These are phyloP conservation scores for Nakazawaea ernobii DNA, from an alignment of 805 yeast species.

Conservation along the genomic window DNA sequence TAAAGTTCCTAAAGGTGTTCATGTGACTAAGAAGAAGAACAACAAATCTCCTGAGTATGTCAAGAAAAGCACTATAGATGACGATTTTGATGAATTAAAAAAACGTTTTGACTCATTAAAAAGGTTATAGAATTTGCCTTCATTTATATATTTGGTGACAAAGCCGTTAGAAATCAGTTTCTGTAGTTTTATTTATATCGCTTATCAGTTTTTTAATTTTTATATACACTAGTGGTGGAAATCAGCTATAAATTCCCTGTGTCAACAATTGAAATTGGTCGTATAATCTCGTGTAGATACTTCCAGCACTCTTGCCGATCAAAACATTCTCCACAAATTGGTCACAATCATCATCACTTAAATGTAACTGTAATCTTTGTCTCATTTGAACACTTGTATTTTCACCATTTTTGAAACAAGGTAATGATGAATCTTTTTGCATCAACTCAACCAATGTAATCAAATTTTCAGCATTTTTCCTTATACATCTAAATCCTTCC, in stretches of 20 bases:
- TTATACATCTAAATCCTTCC: constrained; percentile 65
- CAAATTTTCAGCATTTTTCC: constrained; percentile 69
- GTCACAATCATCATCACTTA: constrained; percentile 68
- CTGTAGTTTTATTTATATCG: background rate
- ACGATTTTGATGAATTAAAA: constrained; percentile 59
- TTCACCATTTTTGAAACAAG: constrained; percentile 87
- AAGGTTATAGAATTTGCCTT: constrained; percentile 18
- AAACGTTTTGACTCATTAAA: constrained; percentile 78
- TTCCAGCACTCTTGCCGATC: constrained; percentile 78
- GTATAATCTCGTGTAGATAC: constrained; percentile 84
- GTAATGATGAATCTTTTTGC: constrained; percentile 86
- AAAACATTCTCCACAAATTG: constrained; percentile 70
- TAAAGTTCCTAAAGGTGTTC: constrained; percentile 34
- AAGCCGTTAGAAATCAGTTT: background rate
- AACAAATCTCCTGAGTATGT: constrained; percentile 7
- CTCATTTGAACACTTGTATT: constrained; percentile 72
- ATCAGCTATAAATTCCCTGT: constrained; percentile 82
- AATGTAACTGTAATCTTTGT: constrained; percentile 76
- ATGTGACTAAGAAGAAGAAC: constrained; percentile 23
- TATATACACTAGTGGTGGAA: background rate
- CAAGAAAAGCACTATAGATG: constrained; percentile 22
- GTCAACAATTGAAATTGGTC: constrained; percentile 94
- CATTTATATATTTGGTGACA: too few species aligned
- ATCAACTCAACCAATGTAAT: constrained; percentile 84
- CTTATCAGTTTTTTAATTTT: background rate